Conservation (phyloP, 2,329 filamentous ascomycete species). For the Colletotrichum sp. region DNA sequence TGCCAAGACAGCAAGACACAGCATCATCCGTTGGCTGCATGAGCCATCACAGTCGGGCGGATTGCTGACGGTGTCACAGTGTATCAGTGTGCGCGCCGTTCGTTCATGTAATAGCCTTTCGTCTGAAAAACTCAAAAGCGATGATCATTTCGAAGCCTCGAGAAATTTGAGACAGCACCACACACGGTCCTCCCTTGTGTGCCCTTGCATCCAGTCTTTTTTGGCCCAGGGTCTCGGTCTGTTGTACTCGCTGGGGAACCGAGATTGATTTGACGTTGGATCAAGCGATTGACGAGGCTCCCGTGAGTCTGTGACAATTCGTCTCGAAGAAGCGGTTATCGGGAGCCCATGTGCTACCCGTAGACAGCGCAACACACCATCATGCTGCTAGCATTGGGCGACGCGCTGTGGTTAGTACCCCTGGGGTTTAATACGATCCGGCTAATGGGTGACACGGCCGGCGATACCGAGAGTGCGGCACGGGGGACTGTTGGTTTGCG, state of each 20-base stretch:
- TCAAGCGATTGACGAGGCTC: background rate
- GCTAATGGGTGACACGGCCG: background rate
- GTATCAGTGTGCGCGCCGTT: background rate
- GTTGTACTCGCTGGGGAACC: background rate
- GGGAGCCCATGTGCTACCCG: background rate
- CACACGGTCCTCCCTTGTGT: conserved; percentile 3
- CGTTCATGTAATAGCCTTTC: background rate
- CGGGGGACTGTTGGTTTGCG: background rate
- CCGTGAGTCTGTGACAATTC: background rate
- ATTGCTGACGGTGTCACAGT: background rate
- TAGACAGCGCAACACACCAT: background rate
- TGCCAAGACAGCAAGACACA: background rate
- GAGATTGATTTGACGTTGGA: background rate
- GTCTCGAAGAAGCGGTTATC: background rate
- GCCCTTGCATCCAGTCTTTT: background rate
- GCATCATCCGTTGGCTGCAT: background rate
- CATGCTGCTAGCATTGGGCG: background rate
- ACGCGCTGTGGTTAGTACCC: background rate
- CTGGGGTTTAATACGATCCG: background rate
- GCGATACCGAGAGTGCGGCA: conserved; percentile 9
- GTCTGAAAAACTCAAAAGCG: background rate
- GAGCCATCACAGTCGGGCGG: background rate
- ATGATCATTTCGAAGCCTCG: background rate
- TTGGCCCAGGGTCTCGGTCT: background rate
- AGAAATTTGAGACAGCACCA: background rate